These are phyloP conservation scores for Penicillium arizonense DNA, from an alignment of 495 filamentous ascomycete genomes.

Conservation along the genomic window DNA sequence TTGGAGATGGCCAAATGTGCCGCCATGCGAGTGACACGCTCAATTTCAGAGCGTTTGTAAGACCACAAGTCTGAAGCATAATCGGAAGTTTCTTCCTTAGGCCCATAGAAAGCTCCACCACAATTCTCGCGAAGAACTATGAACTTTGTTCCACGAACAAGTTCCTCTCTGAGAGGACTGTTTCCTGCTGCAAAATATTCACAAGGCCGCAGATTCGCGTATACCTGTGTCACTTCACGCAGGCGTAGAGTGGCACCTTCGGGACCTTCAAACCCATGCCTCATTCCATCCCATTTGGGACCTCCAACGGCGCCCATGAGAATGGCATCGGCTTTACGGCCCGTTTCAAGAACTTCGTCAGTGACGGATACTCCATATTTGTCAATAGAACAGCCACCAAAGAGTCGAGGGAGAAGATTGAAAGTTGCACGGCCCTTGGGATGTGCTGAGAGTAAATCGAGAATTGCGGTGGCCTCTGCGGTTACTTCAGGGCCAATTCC, in stretches of 20 bases:
- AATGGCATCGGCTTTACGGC: constrained; percentile 35
- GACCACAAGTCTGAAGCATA: constrained; percentile 41
- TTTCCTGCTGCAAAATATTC: constrained; percentile 82
- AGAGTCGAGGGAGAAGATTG: constrained; percentile 24
- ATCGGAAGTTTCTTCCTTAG: too few relatives aligned
- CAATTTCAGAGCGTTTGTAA: constrained; percentile 86
- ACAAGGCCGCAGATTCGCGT: constrained; percentile 87
- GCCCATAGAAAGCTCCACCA: too few relatives aligned
- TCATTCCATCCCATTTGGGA: constrained; percentile 14
- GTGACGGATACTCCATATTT: constrained; percentile 30
- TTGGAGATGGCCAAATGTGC: constrained; percentile 82
- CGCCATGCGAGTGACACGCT: constrained; percentile 80
- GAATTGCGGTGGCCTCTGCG: constrained; percentile 22
- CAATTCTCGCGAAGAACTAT: constrained; percentile 90
- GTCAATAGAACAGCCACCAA: constrained; percentile 28
- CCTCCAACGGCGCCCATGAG: constrained; percentile 41
- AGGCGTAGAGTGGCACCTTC: constrained; percentile 34
- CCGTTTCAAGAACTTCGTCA: constrained; percentile 22
- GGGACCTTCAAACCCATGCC: constrained; percentile 23
- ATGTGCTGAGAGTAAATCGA: constrained; percentile 17
- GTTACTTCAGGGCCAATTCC: constrained; percentile 9
- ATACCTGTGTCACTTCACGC: constrained; percentile 59
- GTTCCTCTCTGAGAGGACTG: constrained; percentile 73
- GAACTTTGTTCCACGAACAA: constrained; percentile 60
- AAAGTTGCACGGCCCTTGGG: constrained; percentile 16